These are phyloP conservation scores for Aristolochia contorta DNA, from an alignment of 164 flowering plant genomes.

Conservation along the genomic window DNA sequence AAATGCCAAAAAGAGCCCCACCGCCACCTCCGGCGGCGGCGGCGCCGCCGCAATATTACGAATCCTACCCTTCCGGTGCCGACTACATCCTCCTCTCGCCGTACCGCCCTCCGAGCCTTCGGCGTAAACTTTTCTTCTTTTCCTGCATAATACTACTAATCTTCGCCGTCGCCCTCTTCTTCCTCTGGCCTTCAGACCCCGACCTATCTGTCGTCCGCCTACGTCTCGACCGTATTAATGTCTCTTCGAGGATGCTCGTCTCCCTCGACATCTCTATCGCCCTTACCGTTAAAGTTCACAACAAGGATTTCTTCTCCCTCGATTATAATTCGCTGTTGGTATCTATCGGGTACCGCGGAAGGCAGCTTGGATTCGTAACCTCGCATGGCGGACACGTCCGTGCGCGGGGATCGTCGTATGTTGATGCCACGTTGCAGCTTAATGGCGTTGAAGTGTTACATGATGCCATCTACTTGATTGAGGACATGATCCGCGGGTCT, in stretches of 20 bases:
- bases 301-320: constrained; percentile 55
- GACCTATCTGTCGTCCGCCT: constrained; percentile 39
- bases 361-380: constrained; percentile 45
- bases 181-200: constrained; percentile 71
- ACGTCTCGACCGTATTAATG: constrained; percentile 24
- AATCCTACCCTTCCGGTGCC: not conserved
- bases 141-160: constrained; percentile 10
- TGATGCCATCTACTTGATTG: constrained; percentile 58
- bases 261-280: constrained; percentile 43
- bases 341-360: constrained; percentile 58
- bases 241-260: constrained; percentile 20
- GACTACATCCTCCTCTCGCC: constrained; percentile 22
- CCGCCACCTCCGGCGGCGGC: constrained; percentile 2
- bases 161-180: constrained; percentile 26
- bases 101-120: constrained; percentile 5
- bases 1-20: too few relatives aligned
- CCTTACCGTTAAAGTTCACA: constrained; percentile 40
- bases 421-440: constrained; percentile 49
- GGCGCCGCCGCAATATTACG: not conserved
- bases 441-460: constrained; percentile 52
- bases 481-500: constrained; percentile 60
- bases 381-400: constrained; percentile 40
- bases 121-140: constrained; percentile 5
- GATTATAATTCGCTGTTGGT: constrained; percentile 35
- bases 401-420: constrained; percentile 46